Conservation (phyloP, 805 yeast genomes). For the Candida nonsorbophila region DNA sequence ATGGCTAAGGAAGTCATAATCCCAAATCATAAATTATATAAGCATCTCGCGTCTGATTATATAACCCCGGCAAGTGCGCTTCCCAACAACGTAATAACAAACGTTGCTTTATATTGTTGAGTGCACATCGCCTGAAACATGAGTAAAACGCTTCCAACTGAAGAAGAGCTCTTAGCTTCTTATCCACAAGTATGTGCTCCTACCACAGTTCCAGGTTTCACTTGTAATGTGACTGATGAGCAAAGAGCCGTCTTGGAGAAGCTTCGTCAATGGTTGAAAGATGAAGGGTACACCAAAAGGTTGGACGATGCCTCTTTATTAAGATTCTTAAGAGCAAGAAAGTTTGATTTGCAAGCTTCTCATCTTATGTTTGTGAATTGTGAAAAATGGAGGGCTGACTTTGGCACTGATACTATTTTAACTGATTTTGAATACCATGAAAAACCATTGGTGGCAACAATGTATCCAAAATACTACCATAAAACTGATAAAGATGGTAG, state of each 20-base stretch:
- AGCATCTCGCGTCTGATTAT: not conserved
- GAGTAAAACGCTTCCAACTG: conserved; percentile 11
- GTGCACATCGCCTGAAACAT: no score
- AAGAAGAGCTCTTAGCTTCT: conserved; percentile 44
- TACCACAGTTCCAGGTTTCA: conserved; percentile 64
- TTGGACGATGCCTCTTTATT: conserved; percentile 80
- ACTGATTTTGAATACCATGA: conserved; percentile 89
- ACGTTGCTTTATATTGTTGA: not conserved
- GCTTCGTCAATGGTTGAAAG: conserved; percentile 53
- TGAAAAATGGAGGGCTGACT: conserved; percentile 87
- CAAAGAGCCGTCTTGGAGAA: conserved; percentile 58
- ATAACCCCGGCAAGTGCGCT: not conserved
- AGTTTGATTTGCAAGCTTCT: conserved; percentile 79
- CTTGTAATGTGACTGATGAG: conserved; percentile 69
- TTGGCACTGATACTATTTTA: conserved; percentile 81
- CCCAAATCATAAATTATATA: not conserved
- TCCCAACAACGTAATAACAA: not conserved
- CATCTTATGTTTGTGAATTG: conserved; percentile 78
- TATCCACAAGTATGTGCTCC: conserved; percentile 68
- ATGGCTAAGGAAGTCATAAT: conserved; percentile 25
- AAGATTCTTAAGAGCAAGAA: conserved; percentile 91
- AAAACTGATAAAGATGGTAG: conserved; percentile 96
- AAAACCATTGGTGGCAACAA: conserved; percentile 82
- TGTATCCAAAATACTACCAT: conserved; percentile 96
- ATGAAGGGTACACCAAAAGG: conserved; percentile 67